Evolutionary conservation across 202 grass and related monocot genomes (phyloP).

Genomic region (Schoenoplectus tabernaemontani): DNA sequence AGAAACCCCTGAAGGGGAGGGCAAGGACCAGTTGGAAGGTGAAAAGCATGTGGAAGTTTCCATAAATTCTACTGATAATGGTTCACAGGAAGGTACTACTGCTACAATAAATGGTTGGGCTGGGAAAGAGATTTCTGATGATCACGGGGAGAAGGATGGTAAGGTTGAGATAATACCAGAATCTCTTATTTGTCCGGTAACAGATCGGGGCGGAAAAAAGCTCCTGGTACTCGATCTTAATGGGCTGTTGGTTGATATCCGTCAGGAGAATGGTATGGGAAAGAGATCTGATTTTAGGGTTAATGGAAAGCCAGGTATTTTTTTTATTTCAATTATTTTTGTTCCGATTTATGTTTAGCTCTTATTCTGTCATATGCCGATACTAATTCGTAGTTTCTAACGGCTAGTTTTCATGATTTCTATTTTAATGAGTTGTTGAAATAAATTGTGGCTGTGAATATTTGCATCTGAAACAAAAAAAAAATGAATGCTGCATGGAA

Average conservation of each 20-base stretch:
- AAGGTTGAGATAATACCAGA: not conserved
- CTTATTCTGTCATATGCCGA: not conserved
- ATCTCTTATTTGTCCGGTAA: not conserved
- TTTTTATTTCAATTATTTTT: not conserved
- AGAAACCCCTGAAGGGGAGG: constrained; percentile 1
- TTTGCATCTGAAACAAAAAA: not conserved
- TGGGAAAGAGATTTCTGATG: constrained; percentile 1
- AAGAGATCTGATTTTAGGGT: constrained; percentile 44
- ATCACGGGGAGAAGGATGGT: not conserved
- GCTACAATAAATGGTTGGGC: not conserved
- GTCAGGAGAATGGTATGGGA: constrained; percentile 19
- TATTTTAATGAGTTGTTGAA: not conserved
- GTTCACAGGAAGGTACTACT: not conserved
- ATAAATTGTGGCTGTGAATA: not conserved
- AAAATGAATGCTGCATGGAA: not conserved
- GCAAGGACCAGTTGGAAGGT: not conserved
- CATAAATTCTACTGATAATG: not conserved
- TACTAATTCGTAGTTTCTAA: not conserved
- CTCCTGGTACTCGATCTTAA: constrained; percentile 92
- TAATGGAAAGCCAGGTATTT: constrained; percentile 56
- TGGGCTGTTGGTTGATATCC: constrained; percentile 82
- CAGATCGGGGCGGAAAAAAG: constrained; percentile 35
- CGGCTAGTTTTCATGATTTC: not conserved
- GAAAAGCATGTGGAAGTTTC: not conserved
- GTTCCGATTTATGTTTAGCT: constrained; percentile 11